A percentile compares a stretch with the other conserved stretches of the same genome.
phyloP scores from a whole-genome alignment of 1,284 basidiomycete genomes.

The Apiotrichum porosum region DNA sequence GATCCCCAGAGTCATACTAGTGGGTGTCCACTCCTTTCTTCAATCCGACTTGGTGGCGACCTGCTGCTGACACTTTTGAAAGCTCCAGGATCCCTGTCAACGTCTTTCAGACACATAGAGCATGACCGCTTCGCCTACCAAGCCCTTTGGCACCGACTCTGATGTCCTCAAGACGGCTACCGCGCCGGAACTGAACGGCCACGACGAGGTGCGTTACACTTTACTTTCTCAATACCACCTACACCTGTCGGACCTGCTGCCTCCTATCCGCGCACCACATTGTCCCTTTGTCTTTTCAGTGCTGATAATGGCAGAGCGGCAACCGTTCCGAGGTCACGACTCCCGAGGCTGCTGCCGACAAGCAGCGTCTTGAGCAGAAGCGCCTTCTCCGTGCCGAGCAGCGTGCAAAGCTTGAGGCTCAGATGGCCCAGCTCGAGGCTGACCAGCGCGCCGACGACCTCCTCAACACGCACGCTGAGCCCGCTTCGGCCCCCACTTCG shows the following conservation, averaged over 20 bases:
- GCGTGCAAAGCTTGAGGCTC: slow-evolving; percentile 84
- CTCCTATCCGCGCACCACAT: too few relatives aligned
- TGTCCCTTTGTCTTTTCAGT: too few relatives aligned
- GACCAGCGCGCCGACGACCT: slow-evolving; percentile 69
- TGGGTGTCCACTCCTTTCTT: not conserved
- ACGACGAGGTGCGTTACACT: slow-evolving; percentile 34
- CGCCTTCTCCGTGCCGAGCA: slow-evolving; percentile 77
- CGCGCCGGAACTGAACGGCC: slow-evolving; percentile 28
- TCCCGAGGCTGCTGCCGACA: slow-evolving; percentile 8
- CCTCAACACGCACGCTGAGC: slow-evolving; percentile 46
- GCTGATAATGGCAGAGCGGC: not conserved
- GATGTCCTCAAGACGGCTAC: slow-evolving; percentile 19
- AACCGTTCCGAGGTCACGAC: not conserved
- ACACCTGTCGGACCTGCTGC: too few relatives aligned
- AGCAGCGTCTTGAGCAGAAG: slow-evolving; percentile 79
- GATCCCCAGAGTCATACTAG: not conserved
- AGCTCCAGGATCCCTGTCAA: slow-evolving; percentile 18
- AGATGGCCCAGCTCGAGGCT: slow-evolving; percentile 85
- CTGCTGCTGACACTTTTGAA: not conserved
- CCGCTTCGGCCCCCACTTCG: slow-evolving; percentile 40
- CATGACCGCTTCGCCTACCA: slow-evolving; percentile 33
- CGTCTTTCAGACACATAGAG: slow-evolving; percentile 7
- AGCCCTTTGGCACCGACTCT: slow-evolving; percentile 25
- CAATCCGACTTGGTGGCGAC: too few relatives aligned
- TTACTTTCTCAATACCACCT: not conserved